Percentiles rank a stretch among this genome's conserved stretches.
Evolutionary conservation across 2,329 filamentous ascomycete species (phyloP).

Genomic region (Onygenales sp.): DNA sequence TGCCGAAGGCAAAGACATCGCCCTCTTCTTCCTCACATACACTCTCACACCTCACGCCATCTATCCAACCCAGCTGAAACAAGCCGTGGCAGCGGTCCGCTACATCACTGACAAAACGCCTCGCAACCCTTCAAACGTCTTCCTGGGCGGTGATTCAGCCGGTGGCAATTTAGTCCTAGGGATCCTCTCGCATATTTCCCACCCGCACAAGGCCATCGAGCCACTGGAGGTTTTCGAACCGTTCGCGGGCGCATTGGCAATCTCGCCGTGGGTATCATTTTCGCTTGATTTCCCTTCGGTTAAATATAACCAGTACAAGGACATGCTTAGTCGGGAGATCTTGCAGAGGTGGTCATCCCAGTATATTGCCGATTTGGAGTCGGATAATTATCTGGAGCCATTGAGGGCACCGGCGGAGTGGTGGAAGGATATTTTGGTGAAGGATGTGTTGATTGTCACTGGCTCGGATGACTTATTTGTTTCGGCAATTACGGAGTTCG

Average conservation of each 20-base stretch:
- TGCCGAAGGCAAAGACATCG: slow-evolving; percentile 35
- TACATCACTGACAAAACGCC: slow-evolving; percentile 27
- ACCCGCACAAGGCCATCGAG: slow-evolving; percentile 47
- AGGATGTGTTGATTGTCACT: slow-evolving; percentile 43
- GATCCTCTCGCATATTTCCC: slow-evolving; percentile 34
- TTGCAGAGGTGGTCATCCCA: slow-evolving; percentile 38
- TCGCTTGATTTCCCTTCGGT: slow-evolving; percentile 35
- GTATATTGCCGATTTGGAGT: slow-evolving; percentile 34
- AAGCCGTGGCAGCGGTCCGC: slow-evolving; percentile 31
- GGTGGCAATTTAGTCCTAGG: slow-evolving; percentile 33
- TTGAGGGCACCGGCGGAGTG: slow-evolving; percentile 40
- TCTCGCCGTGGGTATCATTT: slow-evolving; percentile 51
- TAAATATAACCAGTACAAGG: slow-evolving; percentile 39
- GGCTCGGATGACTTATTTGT: slow-evolving; percentile 49
- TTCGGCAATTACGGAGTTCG: slow-evolving; percentile 46
- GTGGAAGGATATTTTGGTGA: slow-evolving; percentile 43
- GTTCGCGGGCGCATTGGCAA: slow-evolving; percentile 43
- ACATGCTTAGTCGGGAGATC: slow-evolving; percentile 37
- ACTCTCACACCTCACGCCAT: slow-evolving; percentile 41
- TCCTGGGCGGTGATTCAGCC: slow-evolving; percentile 36
- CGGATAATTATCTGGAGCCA: slow-evolving; percentile 48
- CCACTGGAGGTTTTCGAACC: slow-evolving; percentile 31
- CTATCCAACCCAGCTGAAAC: slow-evolving; percentile 35
- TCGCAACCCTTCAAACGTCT: slow-evolving; percentile 25
- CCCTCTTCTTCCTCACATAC: slow-evolving; percentile 49